Percentiles rank a stretch among this genome's conserved stretches.
These are phyloP conservation scores for Notholithocarpus densiflorus DNA, from an alignment of 306 rosid genomes.

Conservation along the genomic window DNA sequence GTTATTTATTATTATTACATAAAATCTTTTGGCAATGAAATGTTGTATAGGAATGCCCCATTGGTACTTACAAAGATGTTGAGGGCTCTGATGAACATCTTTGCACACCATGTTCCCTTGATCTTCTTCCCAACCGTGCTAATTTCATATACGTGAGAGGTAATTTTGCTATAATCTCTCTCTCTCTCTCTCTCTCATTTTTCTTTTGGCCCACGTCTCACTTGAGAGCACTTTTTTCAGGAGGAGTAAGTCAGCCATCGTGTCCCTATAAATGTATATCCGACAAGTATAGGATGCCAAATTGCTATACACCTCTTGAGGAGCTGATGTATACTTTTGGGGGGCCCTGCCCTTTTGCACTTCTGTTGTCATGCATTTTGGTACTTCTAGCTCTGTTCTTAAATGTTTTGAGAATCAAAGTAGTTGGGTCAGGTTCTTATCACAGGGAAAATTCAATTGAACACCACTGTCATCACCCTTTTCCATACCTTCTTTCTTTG, in stretches of 20 bases:
- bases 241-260: constrained; percentile 62
- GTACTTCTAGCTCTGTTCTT: constrained; percentile 65
- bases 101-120: constrained; percentile 87
- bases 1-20: not conserved
- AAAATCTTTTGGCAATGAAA: constrained; percentile 15
- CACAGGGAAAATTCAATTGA: constrained; percentile 65
- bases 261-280: constrained; percentile 91
- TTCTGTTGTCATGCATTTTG: constrained; percentile 66
- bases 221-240: constrained; percentile 37
- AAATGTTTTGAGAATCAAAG: constrained; percentile 69
- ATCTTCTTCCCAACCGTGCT: constrained; percentile 89
- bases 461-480: constrained; percentile 60
- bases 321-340: constrained; percentile 92
- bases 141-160: constrained; percentile 86
- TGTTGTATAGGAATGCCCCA: constrained; percentile 80
- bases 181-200: constrained; percentile 12
- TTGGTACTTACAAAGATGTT: constrained; percentile 86
- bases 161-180: constrained; percentile 27
- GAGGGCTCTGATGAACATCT: constrained; percentile 77
- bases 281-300: constrained; percentile 93
- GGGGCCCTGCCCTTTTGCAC: constrained; percentile 84
- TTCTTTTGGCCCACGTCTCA: constrained; percentile 15
- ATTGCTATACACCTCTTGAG: constrained; percentile 92
- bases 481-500: constrained; percentile 88
- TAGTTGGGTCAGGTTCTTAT: constrained; percentile 71